Evolutionary conservation across 2,329 filamentous ascomycete genomes (phyloP).

Genomic region (Salinomyces thailandicus): DNA sequence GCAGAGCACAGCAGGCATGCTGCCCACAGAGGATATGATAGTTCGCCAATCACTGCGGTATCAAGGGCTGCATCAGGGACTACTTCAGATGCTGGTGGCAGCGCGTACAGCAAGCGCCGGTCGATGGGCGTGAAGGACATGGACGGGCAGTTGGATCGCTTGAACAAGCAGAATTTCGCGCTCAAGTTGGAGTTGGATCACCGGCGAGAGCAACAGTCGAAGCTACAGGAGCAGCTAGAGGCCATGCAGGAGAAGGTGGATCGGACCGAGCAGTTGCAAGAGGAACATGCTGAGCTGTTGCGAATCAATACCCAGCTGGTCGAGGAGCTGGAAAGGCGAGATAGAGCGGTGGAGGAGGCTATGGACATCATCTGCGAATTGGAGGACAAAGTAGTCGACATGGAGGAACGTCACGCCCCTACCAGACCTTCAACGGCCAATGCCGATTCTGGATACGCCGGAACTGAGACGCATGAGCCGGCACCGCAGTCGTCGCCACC

Average conservation of each 20-base stretch:
- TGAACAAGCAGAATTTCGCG: slow-evolving; percentile 69
- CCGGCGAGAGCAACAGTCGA: slow-evolving; percentile 52
- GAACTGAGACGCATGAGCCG: slow-evolving; percentile 23
- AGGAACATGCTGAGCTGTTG: slow-evolving; percentile 40
- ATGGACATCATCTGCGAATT: slow-evolving; percentile 57
- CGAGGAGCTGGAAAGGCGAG: slow-evolving; percentile 54
- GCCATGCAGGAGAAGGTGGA: slow-evolving; percentile 44
- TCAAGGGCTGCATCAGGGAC: slow-evolving; percentile 7
- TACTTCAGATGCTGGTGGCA: slow-evolving; percentile 11
- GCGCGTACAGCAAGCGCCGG: slow-evolving; percentile 15
- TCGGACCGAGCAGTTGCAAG: slow-evolving; percentile 23
- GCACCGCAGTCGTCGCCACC: slow-evolving; percentile 19
- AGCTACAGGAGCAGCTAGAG: slow-evolving; percentile 49
- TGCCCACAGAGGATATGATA: slow-evolving; percentile 17
- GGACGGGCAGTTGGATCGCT: slow-evolving; percentile 56
- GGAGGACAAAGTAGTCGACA: slow-evolving; percentile 38
- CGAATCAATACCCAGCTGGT: slow-evolving; percentile 50
- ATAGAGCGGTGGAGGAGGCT: slow-evolving; percentile 61
- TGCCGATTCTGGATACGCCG: slow-evolving; percentile 27
- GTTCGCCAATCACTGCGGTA: slow-evolving; percentile 15
- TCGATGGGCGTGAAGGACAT: slow-evolving; percentile 54
- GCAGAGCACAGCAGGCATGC: slow-evolving; percentile 16
- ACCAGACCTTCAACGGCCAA: slow-evolving; percentile 25
- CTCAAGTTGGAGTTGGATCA: slow-evolving; percentile 64
- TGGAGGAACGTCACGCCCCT: slow-evolving; percentile 17